Base-by-base conservation (phyloP, 257 asterid species). In the Ligustrum vulgare region DNA sequence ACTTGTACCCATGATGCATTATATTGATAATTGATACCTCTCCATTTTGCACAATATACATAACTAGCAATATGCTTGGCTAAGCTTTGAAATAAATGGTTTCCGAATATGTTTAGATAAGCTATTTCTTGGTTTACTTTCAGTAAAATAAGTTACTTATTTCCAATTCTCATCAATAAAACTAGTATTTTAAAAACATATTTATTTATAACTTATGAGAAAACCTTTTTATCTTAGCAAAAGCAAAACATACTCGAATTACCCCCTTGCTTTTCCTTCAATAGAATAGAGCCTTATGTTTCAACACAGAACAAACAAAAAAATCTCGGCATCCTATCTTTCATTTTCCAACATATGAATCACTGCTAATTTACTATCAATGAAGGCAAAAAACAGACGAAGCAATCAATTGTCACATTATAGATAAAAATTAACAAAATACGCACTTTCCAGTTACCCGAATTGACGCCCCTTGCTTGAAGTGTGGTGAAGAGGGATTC, bases 371-470 rank as follows among this genome's bases (percentile, higher is more conserved):
- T 69, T 11, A 69, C 32, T 22, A 68, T 36, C 32, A 35, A 36
- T 20, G 12, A n/a, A 37, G 54, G 16, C 10, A 15, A n/a, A 37
- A 0, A 54, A n/a, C 31, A 54, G 64, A 54, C 39, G 15, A 8
- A 22, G 34, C 47, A 37, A 35, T 33, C 18, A 11, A 37, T 32
- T 18, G 22, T n/a, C 8, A 6, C n/a, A 22, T 7, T 15, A 10
- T 12, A 22, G 37, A 20, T 35, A 6, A 73, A 73, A 28, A 22
- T 22, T 20, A 36, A n/a, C 22, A 65, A 70, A 78, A 68, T 23
- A 83, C 93, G 60, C 51, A 94, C 99, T 85, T 94, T 83, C 98
- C 99, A 65, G 92, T 94, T 3, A 94, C 93, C 74, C 99, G 87
- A 79, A 91, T 72, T 0, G 98, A 87, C 23, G 87, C 88, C 11